Percentiles rank a stretch among this genome's conserved stretches.
phyloP scores from a whole-genome alignment of 208 protist genomes.

The Wallacemonas sp. region DNA sequence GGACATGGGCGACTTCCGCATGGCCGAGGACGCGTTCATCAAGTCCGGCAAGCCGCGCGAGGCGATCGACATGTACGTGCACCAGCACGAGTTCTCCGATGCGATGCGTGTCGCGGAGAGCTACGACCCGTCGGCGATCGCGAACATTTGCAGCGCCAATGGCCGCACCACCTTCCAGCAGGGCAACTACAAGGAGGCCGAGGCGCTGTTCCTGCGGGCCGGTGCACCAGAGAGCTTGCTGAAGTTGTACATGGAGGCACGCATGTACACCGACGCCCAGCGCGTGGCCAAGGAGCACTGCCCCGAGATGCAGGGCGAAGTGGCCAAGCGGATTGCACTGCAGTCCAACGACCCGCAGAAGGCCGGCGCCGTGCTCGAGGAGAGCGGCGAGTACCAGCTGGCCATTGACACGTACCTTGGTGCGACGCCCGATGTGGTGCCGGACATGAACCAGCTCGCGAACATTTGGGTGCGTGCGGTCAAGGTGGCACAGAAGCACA shows the following conservation, averaged over 20 bases:
- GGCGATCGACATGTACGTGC: constrained; percentile 97
- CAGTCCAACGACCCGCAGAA: constrained; percentile 88
- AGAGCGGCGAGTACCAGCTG: constrained; percentile 92
- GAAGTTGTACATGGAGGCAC: constrained; percentile 94
- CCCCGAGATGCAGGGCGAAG: constrained; percentile 84
- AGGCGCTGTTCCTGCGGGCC: constrained; percentile 91
- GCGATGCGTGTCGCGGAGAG: constrained; percentile 97
- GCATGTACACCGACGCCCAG: constrained; percentile 94
- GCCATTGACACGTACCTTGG: constrained; percentile 96
- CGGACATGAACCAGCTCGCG: constrained; percentile 71
- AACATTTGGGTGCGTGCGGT: constrained; percentile 94
- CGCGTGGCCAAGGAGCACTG: constrained; percentile 90
- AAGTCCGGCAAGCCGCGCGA: constrained; percentile 96
- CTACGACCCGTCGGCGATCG: constrained; percentile 87
- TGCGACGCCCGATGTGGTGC: constrained; percentile 64
- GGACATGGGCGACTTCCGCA: constrained; percentile 94
- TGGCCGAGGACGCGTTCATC: constrained; percentile 97
- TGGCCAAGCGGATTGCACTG: constrained; percentile 83
- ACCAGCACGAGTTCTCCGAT: constrained; percentile 96
- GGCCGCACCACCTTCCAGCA: constrained; percentile 86
- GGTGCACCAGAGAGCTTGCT: constrained; percentile 93
- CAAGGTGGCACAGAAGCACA: constrained; percentile 94
- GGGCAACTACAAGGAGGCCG: constrained; percentile 91
- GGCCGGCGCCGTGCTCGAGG: constrained; percentile 89
- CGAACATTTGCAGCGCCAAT: constrained; percentile 91